Percentiles rank a stretch among this genome's conserved stretches.
Conservation (phyloP, 2,329 filamentous ascomycete species). For the Cladophialophora chaetospira region DNA sequence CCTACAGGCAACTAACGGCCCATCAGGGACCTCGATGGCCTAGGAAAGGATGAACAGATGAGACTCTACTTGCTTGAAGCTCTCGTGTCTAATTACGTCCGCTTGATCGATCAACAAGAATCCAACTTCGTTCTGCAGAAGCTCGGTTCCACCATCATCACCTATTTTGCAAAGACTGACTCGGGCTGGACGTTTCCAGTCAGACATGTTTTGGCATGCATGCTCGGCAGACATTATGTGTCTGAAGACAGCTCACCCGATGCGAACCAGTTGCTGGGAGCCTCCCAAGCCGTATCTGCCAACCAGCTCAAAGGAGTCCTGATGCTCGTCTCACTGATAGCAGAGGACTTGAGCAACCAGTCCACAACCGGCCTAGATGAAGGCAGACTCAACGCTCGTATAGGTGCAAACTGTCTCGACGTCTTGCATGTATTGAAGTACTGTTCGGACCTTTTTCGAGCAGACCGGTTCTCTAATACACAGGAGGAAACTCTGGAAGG, state of each 20-base stretch:
- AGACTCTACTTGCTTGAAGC: slow-evolving; percentile 41
- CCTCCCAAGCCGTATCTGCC: slow-evolving; percentile 11
- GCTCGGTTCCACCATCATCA: slow-evolving; percentile 46
- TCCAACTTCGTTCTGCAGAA: slow-evolving; percentile 49
- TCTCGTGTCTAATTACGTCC: slow-evolving; percentile 47
- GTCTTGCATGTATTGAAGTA: slow-evolving; percentile 27
- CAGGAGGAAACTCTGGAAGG: too few species aligned
- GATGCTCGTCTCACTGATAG: slow-evolving; percentile 39
- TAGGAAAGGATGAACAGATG: slow-evolving; percentile 39
- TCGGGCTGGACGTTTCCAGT: slow-evolving; percentile 41
- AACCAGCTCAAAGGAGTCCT: slow-evolving; percentile 26
- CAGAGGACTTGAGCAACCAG: slow-evolving; percentile 37
- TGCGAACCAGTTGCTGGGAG: slow-evolving; percentile 38
- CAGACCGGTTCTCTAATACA: background rate
- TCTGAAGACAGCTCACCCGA: slow-evolving; percentile 42
- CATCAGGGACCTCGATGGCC: slow-evolving; percentile 34
- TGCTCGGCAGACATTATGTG: slow-evolving; percentile 43
- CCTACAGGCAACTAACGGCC: background rate
- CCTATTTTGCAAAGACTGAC: slow-evolving; percentile 46
- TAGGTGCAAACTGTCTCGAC: slow-evolving; percentile 25
- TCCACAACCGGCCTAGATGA: slow-evolving; percentile 12
- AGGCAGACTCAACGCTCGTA: slow-evolving; percentile 13
- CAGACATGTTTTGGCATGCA: slow-evolving; percentile 37
- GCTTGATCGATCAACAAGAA: slow-evolving; percentile 44
- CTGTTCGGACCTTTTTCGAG: background rate